Evolutionary conservation across 1,284 basidiomycete genomes (phyloP), one percentile per base, ranked within the genome.

Genomic region (Boletellus deceptivus): DNA sequence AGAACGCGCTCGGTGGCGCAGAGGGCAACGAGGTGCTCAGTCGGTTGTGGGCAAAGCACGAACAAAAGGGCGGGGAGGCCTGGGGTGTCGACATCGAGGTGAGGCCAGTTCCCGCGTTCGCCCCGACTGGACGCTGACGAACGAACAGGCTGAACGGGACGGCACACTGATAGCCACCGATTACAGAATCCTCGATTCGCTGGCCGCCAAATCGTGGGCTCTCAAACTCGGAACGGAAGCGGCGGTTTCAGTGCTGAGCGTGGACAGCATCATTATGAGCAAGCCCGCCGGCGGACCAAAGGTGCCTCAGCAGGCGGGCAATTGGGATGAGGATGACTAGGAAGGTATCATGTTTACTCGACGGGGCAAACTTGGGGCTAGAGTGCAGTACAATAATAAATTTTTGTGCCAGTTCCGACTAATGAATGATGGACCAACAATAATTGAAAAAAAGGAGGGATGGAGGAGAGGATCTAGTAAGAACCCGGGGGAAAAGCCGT

Each of bases 201-300:
- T 97, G 3, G 88, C 86, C 8, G 90, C 91, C 16, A 97, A 96
- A 70, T 76, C 83, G 9, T 97, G 93, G 93, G 92, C 93, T 1
- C 81, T 97, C 57, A 78, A 82, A 54, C 82, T 94, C 27, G 93
- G 89, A 14, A 95, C 94, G 0, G 95, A 97, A 66, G 95, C 97
- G 5, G 97, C 97, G 3, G 84, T 95, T 48, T 87, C 90, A 0
- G 93, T 99, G 20, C 82, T 99, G 43, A 89, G 88, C 53, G 97
- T 99, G 10, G 97, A 99, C 72, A 92, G 90, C 62, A 98, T 98
- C 71, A 99, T 99, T 73, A 96, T 98, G 84, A 93, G 91, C 71
- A 93, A 93, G 68, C 91, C 91, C 45, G 91, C 92, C 1, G 92
- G 92, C 49, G 89, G 89, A 49, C 89, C 89, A 40, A 91, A 91